Percentiles rank a stretch among this genome's conserved stretches.
Evolutionary conservation across 768 basidiomycete species (phyloP).

Genomic region (Russula griseocarnosa): DNA sequence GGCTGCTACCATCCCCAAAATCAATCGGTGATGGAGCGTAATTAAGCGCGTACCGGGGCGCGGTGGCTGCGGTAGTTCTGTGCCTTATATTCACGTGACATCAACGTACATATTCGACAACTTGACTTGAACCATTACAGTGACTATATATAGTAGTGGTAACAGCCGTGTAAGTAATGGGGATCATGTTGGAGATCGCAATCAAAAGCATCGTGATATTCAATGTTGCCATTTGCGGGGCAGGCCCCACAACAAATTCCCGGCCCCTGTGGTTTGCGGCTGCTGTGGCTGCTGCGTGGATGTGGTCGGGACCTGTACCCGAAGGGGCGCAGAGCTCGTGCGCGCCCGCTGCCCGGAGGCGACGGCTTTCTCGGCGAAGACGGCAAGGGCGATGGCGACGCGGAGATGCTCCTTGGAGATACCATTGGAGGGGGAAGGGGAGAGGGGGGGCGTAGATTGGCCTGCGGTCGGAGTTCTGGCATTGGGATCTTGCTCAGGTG

Average conservation of each 20-base stretch:
- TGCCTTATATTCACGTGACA: background rate
- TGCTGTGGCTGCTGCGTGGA: background rate
- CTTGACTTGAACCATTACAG: background rate
- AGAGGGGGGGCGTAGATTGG: conserved; percentile 31
- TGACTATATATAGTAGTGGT: background rate
- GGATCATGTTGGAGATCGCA: background rate
- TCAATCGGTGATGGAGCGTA: background rate
- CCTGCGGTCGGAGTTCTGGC: conserved; percentile 70
- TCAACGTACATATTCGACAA: background rate
- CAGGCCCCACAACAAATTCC: conserved; percentile 16
- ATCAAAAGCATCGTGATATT: background rate
- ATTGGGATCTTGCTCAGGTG: conserved; percentile 86
- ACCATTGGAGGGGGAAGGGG: background rate
- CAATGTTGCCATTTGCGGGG: conserved; percentile 2
- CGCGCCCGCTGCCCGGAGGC: background rate
- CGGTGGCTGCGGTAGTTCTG: too few relatives aligned
- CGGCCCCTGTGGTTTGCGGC: background rate
- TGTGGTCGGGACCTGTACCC: background rate
- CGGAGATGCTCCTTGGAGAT: background rate
- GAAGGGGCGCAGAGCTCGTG: background rate
- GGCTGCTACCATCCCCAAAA: background rate
- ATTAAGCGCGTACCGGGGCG: background rate
- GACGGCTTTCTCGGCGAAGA: background rate
- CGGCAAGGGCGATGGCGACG: background rate
- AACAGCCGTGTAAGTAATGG: background rate